Percentiles rank a stretch among this genome's conserved stretches.
phyloP scores from a whole-genome alignment of 495 filamentous ascomycete genomes.

The Aspergillus affinis region DNA sequence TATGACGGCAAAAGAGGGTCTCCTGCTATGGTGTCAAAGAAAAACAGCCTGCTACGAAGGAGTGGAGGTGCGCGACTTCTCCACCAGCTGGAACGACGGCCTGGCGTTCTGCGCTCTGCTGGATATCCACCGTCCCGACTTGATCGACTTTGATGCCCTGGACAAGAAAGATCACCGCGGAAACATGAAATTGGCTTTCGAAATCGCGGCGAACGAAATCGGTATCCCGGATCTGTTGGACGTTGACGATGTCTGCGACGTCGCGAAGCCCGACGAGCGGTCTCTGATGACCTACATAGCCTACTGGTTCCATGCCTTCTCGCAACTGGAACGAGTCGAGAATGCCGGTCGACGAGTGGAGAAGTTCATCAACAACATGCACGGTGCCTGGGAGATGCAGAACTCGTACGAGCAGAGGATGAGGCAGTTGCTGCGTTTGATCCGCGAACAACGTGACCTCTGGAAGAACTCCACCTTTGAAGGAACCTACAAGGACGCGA shows the following conservation, averaged over 20 bases:
- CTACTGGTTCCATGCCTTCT: conserved; percentile 99
- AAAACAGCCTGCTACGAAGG: conserved; percentile 99
- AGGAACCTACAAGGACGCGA: conserved; percentile 91
- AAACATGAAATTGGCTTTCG: conserved; percentile 97
- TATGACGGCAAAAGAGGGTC: conserved; percentile 94
- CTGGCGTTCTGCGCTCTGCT: conserved; percentile 94
- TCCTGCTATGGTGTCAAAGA: conserved; percentile 95
- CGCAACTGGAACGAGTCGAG: conserved; percentile 95
- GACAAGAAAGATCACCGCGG: conserved; percentile 94
- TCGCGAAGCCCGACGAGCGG: conserved; percentile 91
- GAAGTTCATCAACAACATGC: conserved; percentile 98
- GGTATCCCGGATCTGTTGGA: conserved; percentile 94
- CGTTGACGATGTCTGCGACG: conserved; percentile 97
- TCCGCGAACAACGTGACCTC: conserved; percentile 64
- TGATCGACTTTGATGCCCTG: conserved; percentile 92
- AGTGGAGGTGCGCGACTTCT: conserved; percentile 92
- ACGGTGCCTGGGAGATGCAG: conserved; percentile 99
- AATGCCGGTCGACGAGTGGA: conserved; percentile 95
- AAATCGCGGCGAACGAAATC: conserved; percentile 93
- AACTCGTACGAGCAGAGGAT: conserved; percentile 89
- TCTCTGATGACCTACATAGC: conserved; percentile 99
- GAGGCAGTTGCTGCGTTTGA: conserved; percentile 71
- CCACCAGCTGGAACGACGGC: conserved; percentile 93
- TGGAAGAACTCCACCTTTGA: conserved; percentile 83
- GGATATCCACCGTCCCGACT: conserved; percentile 93